Evolutionary conservation across 768 basidiomycete genomes (phyloP), one percentile per base, ranked within the genome.

Genomic region (Lentinus tigrinus): DNA sequence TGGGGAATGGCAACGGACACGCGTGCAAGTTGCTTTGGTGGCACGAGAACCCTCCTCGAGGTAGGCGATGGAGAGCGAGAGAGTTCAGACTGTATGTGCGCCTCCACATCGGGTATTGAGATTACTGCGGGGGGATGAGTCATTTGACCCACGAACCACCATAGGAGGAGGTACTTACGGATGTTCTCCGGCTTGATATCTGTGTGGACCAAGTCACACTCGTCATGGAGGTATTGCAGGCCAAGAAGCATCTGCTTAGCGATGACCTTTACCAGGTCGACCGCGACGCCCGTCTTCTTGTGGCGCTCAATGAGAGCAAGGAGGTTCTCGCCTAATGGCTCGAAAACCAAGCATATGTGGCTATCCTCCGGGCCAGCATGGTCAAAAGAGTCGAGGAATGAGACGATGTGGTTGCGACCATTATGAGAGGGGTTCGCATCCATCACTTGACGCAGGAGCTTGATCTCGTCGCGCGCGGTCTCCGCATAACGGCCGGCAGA

Each of bases 181-280:
- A 97, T 93, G 69, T 97, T 97, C 79, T 97, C 95, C 54, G 94
- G 95, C 73, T 97, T 95, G 58, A 95, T 88, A 65, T 92, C 90
- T 21, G 95, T 97, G 69, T 97, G 95, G 26, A 95, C 92, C 39
- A 96, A 82, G 68, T 91, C 85, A 72, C 93, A 95, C 72, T 93
- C 92, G 24, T 93, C 89, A 66, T 97, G 95, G 13, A 97, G 83
- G 71, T 95, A 97, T 70, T 95, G 87, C 56, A 96, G 78, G 26
- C 93, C 95, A 17, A 94, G 84, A 44, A 97, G 79, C 47, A 96
- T 78, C 71, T 97, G 95, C 73, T 82, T 91, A 16, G 90, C 82
- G 62, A 97, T 92, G 55, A 88, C 77, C 73, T 91, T 94, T 63
- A 96, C 93, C 50, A 95, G 80, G 39, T 85, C 78, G 27, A 82